phyloP scores from a whole-genome alignment of 176 grass and related monocot species.

The Oryza meridionalis region DNA sequence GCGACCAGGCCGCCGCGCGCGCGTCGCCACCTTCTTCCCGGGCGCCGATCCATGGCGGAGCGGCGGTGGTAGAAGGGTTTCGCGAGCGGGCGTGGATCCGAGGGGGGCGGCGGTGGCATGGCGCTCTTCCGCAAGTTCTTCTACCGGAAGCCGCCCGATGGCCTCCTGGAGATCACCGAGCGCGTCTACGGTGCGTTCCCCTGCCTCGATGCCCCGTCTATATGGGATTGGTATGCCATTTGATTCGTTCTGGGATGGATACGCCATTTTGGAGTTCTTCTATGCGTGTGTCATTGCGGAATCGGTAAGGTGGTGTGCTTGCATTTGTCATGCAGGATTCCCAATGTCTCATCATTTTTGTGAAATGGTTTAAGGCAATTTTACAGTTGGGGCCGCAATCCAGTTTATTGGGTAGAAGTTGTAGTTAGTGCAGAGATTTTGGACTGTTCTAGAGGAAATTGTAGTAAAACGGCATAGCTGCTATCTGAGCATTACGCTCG shows the following conservation, averaged over 20 bases:
- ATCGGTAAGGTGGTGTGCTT: not conserved
- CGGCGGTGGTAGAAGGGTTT: conserved; percentile 3
- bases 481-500: not conserved
- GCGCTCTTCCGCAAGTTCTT: conserved; percentile 98
- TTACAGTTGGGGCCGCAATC: not conserved
- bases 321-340: not conserved
- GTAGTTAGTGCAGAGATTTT: not conserved
- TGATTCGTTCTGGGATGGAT: not conserved
- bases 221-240: not conserved
- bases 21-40: not conserved
- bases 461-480: not conserved
- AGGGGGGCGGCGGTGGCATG: conserved; percentile 41
- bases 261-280: not conserved
- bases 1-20: conserved; percentile 32
- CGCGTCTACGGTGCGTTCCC: conserved; percentile 81
- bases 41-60: conserved; percentile 14
- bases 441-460: not conserved
- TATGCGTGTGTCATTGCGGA: not conserved
- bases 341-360: not conserved
- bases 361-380: not conserved
- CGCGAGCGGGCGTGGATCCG: conserved; percentile 43
- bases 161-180: conserved; percentile 94
- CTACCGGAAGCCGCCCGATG: conserved; percentile 96
- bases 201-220: not conserved
- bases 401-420: conserved; percentile 3